Evolutionary conservation across 352 stramenopile genomes (phyloP).

Genomic region (Phytophthora cryptogea): DNA sequence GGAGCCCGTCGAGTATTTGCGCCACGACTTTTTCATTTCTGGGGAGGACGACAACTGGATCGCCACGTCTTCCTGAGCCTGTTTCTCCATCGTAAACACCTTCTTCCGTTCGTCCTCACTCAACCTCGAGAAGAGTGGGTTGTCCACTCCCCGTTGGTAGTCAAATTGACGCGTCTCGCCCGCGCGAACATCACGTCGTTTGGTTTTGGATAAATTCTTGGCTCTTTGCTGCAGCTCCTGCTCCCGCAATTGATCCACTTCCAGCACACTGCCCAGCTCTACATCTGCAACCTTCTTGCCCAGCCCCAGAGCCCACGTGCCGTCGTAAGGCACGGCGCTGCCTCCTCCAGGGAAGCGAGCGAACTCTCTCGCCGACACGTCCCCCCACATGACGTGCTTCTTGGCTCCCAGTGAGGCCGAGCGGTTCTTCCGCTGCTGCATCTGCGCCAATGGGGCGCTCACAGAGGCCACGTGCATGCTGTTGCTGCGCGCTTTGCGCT

Average conservation of each 20-base stretch:
- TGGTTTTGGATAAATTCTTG: constrained; percentile 67
- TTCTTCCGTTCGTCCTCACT: constrained; percentile 72
- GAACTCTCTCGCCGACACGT: constrained; percentile 75
- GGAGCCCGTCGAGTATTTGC: constrained; percentile 41
- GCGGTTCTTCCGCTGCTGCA: constrained; percentile 51
- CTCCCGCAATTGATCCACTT: constrained; percentile 61
- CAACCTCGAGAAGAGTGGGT: constrained; percentile 79
- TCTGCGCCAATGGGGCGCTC: constrained; percentile 20
- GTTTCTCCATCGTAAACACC: constrained; percentile 56
- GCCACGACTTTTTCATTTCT: constrained; percentile 28
- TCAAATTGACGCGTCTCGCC: constrained; percentile 85
- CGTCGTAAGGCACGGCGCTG: constrained; percentile 76
- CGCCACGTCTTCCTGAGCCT: constrained; percentile 24
- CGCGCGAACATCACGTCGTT: constrained; percentile 54
- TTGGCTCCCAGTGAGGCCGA: constrained; percentile 62
- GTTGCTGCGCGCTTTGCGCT: constrained; percentile 75
- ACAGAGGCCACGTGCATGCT: constrained; percentile 57
- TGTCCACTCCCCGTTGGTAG: constrained; percentile 70
- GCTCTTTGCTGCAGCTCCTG: constrained; percentile 56
- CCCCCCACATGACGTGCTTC: constrained; percentile 82
- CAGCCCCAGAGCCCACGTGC: constrained; percentile 80
- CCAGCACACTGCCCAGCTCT: constrained; percentile 67
- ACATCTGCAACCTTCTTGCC: constrained; percentile 66
- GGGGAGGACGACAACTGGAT: constrained; percentile 31
- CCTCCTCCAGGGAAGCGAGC: constrained; percentile 79